These are phyloP conservation scores for Isatis tinctoria DNA, from an alignment of 345 rosid species.

Conservation along the genomic window DNA sequence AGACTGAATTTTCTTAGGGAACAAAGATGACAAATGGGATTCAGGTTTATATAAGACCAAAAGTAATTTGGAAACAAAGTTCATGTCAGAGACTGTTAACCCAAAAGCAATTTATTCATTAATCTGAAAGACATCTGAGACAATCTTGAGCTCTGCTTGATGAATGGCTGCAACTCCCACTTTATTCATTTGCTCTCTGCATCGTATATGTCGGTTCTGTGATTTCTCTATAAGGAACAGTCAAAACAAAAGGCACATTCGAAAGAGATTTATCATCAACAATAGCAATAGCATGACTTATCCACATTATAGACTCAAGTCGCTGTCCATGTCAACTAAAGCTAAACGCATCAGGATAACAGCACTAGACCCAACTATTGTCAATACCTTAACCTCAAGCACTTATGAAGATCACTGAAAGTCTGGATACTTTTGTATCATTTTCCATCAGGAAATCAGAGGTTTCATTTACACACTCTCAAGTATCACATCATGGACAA, in stretches of 20 bases:
- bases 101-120: not conserved
- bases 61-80: not conserved
- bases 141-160: not conserved
- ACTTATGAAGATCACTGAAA: not conserved
- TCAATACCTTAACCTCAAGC: not conserved
- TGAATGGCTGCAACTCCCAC: slow-evolving; percentile 9
- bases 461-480: not conserved
- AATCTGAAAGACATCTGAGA: not conserved
- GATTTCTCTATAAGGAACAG: slow-evolving; percentile 19
- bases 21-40: not conserved
- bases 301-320: not conserved
- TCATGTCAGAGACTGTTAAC: not conserved
- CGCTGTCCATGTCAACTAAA: not conserved
- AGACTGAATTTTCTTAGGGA: not conserved
- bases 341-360: not conserved
- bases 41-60: not conserved
- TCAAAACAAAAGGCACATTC: not conserved
- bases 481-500: not conserved
- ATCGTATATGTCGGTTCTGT: slow-evolving; percentile 37
- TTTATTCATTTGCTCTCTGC: slow-evolving; percentile 33
- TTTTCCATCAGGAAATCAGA: not conserved
- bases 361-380: not conserved
- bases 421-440: not conserved
- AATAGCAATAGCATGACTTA: not conserved
- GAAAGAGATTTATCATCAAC: not conserved